These are phyloP conservation scores for Pseudotulostoma volvatum DNA, from an alignment of 495 filamentous ascomycete species.

Conservation along the genomic window DNA sequence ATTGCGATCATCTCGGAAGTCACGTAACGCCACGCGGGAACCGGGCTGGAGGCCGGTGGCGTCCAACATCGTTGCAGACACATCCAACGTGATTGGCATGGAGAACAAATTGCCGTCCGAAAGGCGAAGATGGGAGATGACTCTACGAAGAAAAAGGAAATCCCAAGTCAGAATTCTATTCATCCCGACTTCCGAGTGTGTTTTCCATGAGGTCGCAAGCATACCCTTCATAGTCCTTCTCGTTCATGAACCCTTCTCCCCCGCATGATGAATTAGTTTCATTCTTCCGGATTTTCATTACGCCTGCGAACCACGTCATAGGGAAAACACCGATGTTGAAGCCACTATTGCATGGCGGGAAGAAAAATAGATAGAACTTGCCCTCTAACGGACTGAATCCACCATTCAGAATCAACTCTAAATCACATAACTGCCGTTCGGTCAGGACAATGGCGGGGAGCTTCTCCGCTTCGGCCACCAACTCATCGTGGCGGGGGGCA, in stretches of 20 bases:
- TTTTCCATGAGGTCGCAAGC: too few species aligned
- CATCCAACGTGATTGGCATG: constrained; percentile 92
- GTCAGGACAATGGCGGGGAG: constrained; percentile 71
- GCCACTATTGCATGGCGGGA: too few species aligned
- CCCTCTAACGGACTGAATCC: constrained; percentile 96
- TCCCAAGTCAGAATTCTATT: too few species aligned
- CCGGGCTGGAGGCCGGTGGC: constrained; percentile 60
- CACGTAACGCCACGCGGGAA: constrained; percentile 68
- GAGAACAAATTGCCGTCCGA: constrained; percentile 83
- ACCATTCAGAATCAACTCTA: constrained; percentile 89
- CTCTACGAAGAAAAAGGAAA: constrained; percentile 36
- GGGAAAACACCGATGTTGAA: too few species aligned
- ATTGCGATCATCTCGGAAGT: constrained; percentile 91
- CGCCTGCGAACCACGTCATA: too few species aligned
- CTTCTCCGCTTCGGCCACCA: constrained; percentile 68
- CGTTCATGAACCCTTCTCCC: constrained; percentile 87
- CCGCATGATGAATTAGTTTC: background rate
- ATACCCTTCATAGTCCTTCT: constrained; percentile 90
- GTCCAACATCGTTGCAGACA: constrained; percentile 55
- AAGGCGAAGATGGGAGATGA: constrained; percentile 73
- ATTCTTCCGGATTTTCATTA: too few species aligned
- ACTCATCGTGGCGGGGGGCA: constrained; percentile 54
- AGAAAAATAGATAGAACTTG: constrained; percentile 30
- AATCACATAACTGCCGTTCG: constrained; percentile 92
- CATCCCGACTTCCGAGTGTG: too few species aligned